A percentile compares a stretch with the other conserved stretches of the same genome.
phyloP scores from a whole-genome alignment of 768 basidiomycete species.

The Amanita exitialis region DNA sequence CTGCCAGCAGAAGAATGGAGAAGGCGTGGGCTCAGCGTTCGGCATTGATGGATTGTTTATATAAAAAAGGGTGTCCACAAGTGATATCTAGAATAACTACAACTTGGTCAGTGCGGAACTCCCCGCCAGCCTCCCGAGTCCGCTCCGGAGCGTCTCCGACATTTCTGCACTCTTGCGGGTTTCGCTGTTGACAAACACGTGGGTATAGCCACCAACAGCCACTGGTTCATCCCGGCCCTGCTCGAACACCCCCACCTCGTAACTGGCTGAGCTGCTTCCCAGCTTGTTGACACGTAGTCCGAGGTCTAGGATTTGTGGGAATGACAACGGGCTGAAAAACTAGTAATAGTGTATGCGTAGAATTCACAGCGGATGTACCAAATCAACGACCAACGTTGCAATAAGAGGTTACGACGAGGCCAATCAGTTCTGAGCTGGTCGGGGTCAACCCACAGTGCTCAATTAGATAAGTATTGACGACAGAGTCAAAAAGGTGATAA shows the following conservation, averaged over 20 bases:
- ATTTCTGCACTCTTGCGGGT: conserved; percentile 38
- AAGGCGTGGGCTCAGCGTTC: neutral
- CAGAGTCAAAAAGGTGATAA: conserved; percentile 74
- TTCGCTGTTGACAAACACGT: conserved; percentile 68
- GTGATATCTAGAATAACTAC: neutral
- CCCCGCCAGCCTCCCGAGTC: neutral
- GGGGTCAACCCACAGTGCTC: conserved; percentile 50
- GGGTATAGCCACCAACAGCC: conserved; percentile 58
- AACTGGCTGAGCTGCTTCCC: conserved; percentile 67
- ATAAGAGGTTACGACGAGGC: conserved; percentile 69
- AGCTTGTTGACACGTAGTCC: conserved; percentile 60
- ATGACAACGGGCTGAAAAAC: conserved; percentile 68
- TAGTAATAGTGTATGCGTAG: conserved; percentile 12
- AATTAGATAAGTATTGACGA: conserved; percentile 74
- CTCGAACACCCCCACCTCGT: conserved; percentile 72
- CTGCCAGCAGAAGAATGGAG: neutral
- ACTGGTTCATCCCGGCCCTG: conserved; percentile 28
- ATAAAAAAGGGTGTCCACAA: neutral
- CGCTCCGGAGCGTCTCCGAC: neutral
- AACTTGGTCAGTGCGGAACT: neutral
- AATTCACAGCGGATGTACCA: neutral
- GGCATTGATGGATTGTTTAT: neutral
- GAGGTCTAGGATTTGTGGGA: conserved; percentile 61
- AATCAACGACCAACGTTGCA: conserved; percentile 38
- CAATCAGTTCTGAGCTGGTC: conserved; percentile 42